phyloP scores from a whole-genome alignment of 2,329 filamentous ascomycete genomes.

The Lachnellula suecica region DNA sequence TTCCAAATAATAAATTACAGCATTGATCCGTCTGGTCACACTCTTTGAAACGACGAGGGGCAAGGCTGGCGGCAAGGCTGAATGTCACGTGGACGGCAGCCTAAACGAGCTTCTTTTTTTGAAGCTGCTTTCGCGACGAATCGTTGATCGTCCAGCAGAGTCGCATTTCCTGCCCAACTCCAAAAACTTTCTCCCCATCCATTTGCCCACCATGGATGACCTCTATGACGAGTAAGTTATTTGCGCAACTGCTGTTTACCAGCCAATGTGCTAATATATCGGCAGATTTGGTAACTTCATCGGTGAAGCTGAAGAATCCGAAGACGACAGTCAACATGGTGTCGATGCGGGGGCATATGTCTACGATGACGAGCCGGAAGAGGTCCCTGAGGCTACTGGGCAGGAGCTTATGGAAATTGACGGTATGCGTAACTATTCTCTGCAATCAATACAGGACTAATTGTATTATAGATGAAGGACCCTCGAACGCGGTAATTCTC shows the following conservation, averaged over 20 bases:
- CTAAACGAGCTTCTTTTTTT: constrained; percentile 22
- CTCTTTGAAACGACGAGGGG: not conserved
- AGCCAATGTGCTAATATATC: constrained; percentile 19
- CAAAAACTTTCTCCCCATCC: not conserved
- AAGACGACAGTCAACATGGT: constrained; percentile 79
- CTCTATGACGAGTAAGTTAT: constrained; percentile 84
- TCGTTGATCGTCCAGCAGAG: constrained; percentile 9
- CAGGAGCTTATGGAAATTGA: constrained; percentile 95
- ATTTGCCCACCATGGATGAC: constrained; percentile 70
- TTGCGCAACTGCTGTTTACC: constrained; percentile 7
- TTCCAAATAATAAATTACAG: too few species aligned
- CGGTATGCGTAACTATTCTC: constrained; percentile 45
- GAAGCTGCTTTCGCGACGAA: constrained; percentile 22
- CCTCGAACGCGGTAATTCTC: constrained; percentile 94
- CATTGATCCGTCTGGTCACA: too few species aligned
- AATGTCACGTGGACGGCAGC: constrained; percentile 21
- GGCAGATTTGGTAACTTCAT: constrained; percentile 95
- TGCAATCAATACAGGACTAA: constrained; percentile 25
- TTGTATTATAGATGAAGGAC: constrained; percentile 62
- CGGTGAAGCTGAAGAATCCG: constrained; percentile 85
- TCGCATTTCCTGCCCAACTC: constrained; percentile 13
- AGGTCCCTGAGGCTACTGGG: constrained; percentile 62
- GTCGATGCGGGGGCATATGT: constrained; percentile 74
- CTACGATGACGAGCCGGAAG: constrained; percentile 70
- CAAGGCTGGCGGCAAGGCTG: constrained; percentile 11